These are phyloP conservation scores for Massospora cicadina DNA, from an alignment of 371 early-diverging fungal genomes.

Conservation along the genomic window DNA sequence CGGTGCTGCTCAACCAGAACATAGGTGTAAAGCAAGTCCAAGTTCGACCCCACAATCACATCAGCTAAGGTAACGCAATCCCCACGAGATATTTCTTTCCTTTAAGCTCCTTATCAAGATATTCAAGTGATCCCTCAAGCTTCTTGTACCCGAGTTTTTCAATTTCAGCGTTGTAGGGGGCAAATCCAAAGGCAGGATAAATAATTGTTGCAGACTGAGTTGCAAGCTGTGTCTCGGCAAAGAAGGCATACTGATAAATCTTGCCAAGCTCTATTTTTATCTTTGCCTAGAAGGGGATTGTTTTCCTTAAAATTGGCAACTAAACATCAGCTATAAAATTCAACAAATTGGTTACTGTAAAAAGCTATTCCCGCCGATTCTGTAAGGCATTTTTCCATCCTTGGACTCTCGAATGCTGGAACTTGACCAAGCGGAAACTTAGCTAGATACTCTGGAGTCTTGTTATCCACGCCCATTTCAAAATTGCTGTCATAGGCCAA, in stretches of 20 bases:
- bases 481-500: slow-evolving; percentile 42
- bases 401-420: slow-evolving; percentile 61
- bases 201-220: too few species aligned
- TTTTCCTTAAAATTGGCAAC: slow-evolving; percentile 43
- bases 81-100: slow-evolving; percentile 76
- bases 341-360: slow-evolving; percentile 37
- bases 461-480: slow-evolving; percentile 48
- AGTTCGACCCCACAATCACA: slow-evolving; percentile 41
- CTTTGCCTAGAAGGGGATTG: slow-evolving; percentile 38
- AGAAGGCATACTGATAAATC: slow-evolving; percentile 60
- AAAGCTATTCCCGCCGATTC: slow-evolving; percentile 77
- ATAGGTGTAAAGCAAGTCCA: slow-evolving; percentile 36
- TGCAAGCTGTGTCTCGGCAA: slow-evolving; percentile 52
- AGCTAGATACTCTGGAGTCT: slow-evolving; percentile 52
- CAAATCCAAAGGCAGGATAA: too few species aligned
- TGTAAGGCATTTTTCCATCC: slow-evolving; percentile 40
- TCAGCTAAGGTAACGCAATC: slow-evolving; percentile 82
- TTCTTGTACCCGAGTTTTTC: slow-evolving; percentile 48
- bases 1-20: slow-evolving; percentile 48
- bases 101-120: slow-evolving; percentile 52
- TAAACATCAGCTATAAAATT: slow-evolving; percentile 3
- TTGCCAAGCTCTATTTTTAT: slow-evolving; percentile 48
- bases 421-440: slow-evolving; percentile 41
- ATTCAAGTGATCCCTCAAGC: slow-evolving; percentile 35
- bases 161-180: slow-evolving; percentile 43